These are phyloP conservation scores for Pholiota adiposa DNA, from an alignment of 1,284 basidiomycete species.

Conservation along the genomic window DNA sequence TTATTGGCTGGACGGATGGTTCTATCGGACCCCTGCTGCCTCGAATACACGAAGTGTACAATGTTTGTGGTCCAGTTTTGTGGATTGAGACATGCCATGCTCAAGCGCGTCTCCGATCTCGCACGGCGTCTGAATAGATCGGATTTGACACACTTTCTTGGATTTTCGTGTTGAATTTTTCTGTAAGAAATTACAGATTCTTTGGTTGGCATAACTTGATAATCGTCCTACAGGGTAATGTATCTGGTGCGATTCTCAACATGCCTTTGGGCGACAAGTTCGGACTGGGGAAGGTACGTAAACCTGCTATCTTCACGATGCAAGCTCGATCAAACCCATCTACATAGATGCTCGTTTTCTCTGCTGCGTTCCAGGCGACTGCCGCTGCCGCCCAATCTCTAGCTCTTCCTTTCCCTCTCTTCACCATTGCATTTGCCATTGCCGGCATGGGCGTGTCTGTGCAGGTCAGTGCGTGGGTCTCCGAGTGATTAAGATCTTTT, in stretches of 20 bases:
- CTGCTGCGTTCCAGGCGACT: conserved; percentile 46
- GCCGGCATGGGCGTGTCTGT: conserved; percentile 64
- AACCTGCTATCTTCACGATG: too few species aligned
- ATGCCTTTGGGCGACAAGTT: conserved; percentile 56
- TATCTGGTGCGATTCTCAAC: conserved; percentile 54
- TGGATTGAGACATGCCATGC: neutral
- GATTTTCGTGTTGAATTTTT: conserved; percentile 45
- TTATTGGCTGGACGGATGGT: conserved; percentile 64
- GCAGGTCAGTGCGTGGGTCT: conserved; percentile 38
- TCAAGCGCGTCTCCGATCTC: neutral
- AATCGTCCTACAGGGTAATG: conserved; percentile 44
- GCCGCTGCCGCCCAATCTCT: conserved; percentile 50
- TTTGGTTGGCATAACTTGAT: neutral
- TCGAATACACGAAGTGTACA: conserved; percentile 55
- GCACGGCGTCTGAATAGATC: conserved; percentile 31
- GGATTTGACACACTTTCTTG: conserved; percentile 45
- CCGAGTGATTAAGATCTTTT: neutral
- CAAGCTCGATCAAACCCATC: too few species aligned
- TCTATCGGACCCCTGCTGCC: conserved; percentile 58
- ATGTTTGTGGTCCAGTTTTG: conserved; percentile 37
- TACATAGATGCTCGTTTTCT: conserved; percentile 30
- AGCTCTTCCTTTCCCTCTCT: conserved; percentile 67
- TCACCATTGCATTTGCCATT: conserved; percentile 60
- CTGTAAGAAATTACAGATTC: conserved; percentile 30
- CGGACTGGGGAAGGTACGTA: conserved; percentile 60